These are phyloP conservation scores for Bryum argenteum DNA, from an alignment of 225 moss, liverwort and hornwort genomes.

Conservation along the genomic window DNA sequence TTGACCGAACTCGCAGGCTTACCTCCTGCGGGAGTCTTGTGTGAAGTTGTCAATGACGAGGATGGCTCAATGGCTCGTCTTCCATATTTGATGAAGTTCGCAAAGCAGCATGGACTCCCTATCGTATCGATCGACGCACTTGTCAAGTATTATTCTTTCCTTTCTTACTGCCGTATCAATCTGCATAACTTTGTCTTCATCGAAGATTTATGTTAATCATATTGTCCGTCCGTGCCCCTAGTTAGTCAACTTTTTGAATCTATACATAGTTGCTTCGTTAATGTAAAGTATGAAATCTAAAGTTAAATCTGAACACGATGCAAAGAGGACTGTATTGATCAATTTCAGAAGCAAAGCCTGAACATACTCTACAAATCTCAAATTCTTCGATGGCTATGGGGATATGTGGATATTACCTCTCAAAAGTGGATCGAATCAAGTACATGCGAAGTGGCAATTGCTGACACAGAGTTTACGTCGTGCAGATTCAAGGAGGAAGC, in stretches of 20 bases:
- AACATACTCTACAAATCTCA: too few species aligned
- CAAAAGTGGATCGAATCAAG: conserved; percentile 8
- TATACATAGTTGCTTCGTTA: too few species aligned
- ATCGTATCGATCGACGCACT: conserved; percentile 86
- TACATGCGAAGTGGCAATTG: conserved; percentile 11
- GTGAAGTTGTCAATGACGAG: conserved; percentile 75
- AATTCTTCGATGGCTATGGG: too few species aligned
- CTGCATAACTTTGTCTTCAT: too few species aligned
- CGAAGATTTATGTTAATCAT: too few species aligned
- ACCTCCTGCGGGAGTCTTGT: conserved; percentile 80
- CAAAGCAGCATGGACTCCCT: conserved; percentile 63
- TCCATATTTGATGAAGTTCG: conserved; percentile 71
- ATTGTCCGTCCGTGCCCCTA: too few species aligned
- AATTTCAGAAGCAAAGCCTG: too few species aligned
- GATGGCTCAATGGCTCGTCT: conserved; percentile 91
- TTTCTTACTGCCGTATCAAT: conserved; percentile 16
- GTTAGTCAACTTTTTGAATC: too few species aligned
- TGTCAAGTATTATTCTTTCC: conserved; percentile 63
- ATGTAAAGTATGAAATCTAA: background rate
- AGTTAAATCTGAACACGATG: background rate
- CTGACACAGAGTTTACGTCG: conserved; percentile 19
- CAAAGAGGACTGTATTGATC: too few species aligned
- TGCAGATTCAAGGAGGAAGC: conserved; percentile 41
- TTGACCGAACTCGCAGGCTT: conserved; percentile 74
- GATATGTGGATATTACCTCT: too few species aligned